Evolutionary conservation across 441 rosid species (phyloP).

Genomic region (Syzygium malaccense): DNA sequence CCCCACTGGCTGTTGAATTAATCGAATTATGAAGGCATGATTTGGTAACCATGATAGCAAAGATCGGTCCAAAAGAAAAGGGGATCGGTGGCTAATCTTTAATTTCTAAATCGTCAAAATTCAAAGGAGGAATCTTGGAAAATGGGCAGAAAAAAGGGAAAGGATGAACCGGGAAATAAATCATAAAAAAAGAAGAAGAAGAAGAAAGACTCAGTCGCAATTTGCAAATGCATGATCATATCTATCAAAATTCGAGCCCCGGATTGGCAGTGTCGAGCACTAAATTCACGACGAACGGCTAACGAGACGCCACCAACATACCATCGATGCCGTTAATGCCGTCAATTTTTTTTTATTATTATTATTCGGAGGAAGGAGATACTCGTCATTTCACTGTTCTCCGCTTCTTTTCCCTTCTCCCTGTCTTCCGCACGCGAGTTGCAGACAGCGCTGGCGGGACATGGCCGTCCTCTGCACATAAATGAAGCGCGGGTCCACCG

Average conservation of each 20-base stretch:
- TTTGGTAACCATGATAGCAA: not conserved
- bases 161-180: not conserved
- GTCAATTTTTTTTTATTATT: accelerated
- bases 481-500: not conserved
- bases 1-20: not conserved
- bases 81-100: not conserved
- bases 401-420: not conserved
- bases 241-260: not conserved
- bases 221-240: not conserved
- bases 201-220: not conserved
- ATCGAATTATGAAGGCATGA: not conserved
- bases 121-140: not conserved
- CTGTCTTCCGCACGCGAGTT: not conserved
- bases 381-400: not conserved
- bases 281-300: not conserved
- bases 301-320: not conserved
- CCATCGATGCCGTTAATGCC: not conserved
- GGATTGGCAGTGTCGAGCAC: not conserved
- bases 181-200: not conserved
- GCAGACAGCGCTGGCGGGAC: not conserved
- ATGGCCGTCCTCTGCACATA: not conserved
- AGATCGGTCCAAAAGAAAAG: not conserved
- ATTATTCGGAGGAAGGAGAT: not conserved
- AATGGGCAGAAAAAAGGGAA: not conserved
- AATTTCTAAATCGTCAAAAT: not conserved